phyloP scores from a whole-genome alignment of 495 filamentous ascomycete species.

The Ascodesmis nigricans region DNA sequence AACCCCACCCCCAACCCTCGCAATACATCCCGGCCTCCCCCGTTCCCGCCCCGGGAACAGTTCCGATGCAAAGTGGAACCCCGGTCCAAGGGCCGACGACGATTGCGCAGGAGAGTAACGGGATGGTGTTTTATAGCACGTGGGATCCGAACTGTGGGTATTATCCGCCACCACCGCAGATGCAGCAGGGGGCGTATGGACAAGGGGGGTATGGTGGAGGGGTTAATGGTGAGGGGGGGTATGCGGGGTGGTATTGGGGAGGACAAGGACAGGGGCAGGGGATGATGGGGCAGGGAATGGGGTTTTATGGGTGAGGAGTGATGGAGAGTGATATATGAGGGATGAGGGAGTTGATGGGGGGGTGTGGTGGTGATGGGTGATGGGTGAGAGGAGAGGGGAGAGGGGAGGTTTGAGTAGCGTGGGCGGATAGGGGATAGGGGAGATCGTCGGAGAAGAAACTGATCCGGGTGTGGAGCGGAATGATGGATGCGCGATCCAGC shows the following conservation, averaged over 20 bases:
- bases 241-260: too few relatives aligned
- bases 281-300: background rate
- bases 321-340: background rate
- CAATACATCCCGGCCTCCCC: conserved; percentile 25
- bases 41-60: conserved; percentile 26
- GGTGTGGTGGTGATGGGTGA: background rate
- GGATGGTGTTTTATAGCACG: conserved; percentile 73
- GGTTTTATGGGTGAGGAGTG: background rate
- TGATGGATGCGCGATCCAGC: too few relatives aligned
- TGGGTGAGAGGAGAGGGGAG: background rate
- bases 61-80: too few relatives aligned
- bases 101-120: conserved; percentile 77
- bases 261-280: background rate
- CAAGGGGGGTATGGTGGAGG: too few relatives aligned
- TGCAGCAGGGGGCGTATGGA: too few relatives aligned
- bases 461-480: too few relatives aligned
- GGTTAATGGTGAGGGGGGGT: too few relatives aligned
- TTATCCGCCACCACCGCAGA: conserved; percentile 29
- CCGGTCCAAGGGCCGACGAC: conserved; percentile 47
- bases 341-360: background rate
- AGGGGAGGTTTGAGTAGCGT: background rate
- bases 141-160: conserved; percentile 34
- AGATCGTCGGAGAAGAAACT: too few relatives aligned
- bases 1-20: conserved; percentile 22
- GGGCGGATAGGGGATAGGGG: too few relatives aligned